Evolutionary conservation across 2,329 filamentous ascomycete species (phyloP), one percentile per base, ranked within the genome.

Genomic region (Lecanicillium sp.): DNA sequence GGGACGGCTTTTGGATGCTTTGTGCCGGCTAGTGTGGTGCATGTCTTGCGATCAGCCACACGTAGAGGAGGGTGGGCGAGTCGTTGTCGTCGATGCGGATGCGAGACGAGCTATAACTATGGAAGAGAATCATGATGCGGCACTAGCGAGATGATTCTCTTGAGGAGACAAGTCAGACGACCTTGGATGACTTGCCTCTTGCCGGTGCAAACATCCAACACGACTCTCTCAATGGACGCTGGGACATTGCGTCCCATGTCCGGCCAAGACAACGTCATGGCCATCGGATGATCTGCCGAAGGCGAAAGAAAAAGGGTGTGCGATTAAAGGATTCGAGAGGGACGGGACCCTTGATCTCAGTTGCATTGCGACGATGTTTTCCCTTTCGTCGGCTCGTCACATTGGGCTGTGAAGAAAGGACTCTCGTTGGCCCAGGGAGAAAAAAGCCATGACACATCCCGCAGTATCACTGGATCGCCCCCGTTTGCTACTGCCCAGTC

Each of bases 351-450:
- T 15, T 45, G 2, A 12, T 21, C 32, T 24, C 42, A 23, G 29
- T 30, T 23, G 36, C 15, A 36, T 35, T 29, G 23, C 10, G n/a
- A n/a, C n/a, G n/a, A 10, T 20, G 12, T 15, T 19, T 36, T 29
- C n/a, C n/a, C 26, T 36, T 23, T 20, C 7, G 27, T 42, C 32
- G 35, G 39, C 26, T 24, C 3, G 35, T 33, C 35, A 46, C 30
- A 30, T 10, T 5, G 2, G 19, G 6, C 21, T n/a, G 20, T 40
- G 35, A 26, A 29, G 17, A 11, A 24, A 14, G 14, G 12, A 47
- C 27, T 33, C n/a, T 47, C 26, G 36, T 47, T 47, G 44, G 44
- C 36, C 20, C 36, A 15, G 20, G n/a, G 19, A 19, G 14, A 33
- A 14, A n/a, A 5, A 14, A 15, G 30, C 30, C 7, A 43, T 43